Evolutionary conservation across 257 asterid species (phyloP).

Genomic region (Primulina tabacum): DNA sequence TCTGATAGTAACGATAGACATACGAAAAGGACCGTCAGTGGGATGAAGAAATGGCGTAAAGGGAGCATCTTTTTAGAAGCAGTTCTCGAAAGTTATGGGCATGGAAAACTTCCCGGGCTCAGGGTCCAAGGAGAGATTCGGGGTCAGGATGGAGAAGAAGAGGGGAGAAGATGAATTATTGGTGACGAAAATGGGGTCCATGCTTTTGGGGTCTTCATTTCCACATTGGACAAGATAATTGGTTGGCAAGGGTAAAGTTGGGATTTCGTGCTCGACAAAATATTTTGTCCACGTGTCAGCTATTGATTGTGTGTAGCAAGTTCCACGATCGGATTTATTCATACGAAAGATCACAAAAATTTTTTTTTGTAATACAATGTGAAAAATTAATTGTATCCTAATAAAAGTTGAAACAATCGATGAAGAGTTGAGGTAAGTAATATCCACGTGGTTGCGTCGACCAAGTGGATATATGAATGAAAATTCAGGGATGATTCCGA

Average conservation of each 20-base stretch:
- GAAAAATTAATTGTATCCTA: too few species aligned
- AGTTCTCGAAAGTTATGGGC: too few species aligned
- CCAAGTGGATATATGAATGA: too few species aligned
- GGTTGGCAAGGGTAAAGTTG: not conserved
- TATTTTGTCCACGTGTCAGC: too few species aligned
- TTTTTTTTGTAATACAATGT: too few species aligned
- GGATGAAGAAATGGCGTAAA: constrained; percentile 18
- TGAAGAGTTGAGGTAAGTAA: too few species aligned
- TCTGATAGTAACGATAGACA: not conserved
- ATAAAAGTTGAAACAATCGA: too few species aligned
- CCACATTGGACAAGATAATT: not conserved
- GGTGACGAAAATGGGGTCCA: constrained; percentile 33
- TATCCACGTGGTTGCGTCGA: too few species aligned
- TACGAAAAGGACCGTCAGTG: constrained; percentile 10
- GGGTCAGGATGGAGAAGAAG: not conserved
- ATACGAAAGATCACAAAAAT: too few species aligned
- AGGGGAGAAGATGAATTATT: constrained; percentile 24
- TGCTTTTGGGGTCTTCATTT: not conserved
- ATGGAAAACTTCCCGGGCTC: too few species aligned
- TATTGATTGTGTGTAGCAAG: not conserved
- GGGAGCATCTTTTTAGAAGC: constrained; percentile 20
- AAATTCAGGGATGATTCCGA: too few species aligned
- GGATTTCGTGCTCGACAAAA: not conserved
- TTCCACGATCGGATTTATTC: too few species aligned
- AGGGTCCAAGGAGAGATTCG: not conserved